phyloP scores from a whole-genome alignment of 2,329 filamentous ascomycete genomes.

The Calonectria pteridis region DNA sequence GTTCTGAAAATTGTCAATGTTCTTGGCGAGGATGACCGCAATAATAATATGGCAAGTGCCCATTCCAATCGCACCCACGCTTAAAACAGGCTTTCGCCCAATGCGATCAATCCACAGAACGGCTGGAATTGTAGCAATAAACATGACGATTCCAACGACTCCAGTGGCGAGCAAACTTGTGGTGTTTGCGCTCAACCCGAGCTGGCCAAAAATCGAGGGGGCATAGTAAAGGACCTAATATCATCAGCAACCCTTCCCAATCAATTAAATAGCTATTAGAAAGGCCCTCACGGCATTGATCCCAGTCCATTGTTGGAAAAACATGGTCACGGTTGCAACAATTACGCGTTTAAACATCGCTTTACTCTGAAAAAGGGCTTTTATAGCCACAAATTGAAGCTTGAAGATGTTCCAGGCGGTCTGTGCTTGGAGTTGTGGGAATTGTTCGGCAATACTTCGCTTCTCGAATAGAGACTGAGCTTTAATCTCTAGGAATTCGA shows the following conservation, averaged over 20 bases:
- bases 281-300: slow-evolving; percentile 63
- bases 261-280: neutral
- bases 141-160: slow-evolving; percentile 79
- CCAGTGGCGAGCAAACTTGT: slow-evolving; percentile 75
- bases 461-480: slow-evolving; percentile 84
- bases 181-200: slow-evolving; percentile 67
- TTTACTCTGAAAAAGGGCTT: slow-evolving; percentile 72
- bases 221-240: slow-evolving; percentile 71
- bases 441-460: slow-evolving; percentile 73
- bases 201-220: slow-evolving; percentile 75
- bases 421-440: slow-evolving; percentile 72
- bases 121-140: slow-evolving; percentile 74
- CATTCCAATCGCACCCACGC: slow-evolving; percentile 78
- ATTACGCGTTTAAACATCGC: slow-evolving; percentile 76
- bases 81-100: slow-evolving; percentile 72
- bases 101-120: slow-evolving; percentile 75
- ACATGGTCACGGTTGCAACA: slow-evolving; percentile 73
- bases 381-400: slow-evolving; percentile 77
- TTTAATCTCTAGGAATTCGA: slow-evolving; percentile 88
- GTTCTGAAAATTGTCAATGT: slow-evolving; percentile 68
- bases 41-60: slow-evolving; percentile 78
- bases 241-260: neutral
- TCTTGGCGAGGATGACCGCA: slow-evolving; percentile 75
- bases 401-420: slow-evolving; percentile 75
- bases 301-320: slow-evolving; percentile 64